Evolutionary conservation across 306 rosid species (phyloP).

Genomic region (Biancaea sappan): DNA sequence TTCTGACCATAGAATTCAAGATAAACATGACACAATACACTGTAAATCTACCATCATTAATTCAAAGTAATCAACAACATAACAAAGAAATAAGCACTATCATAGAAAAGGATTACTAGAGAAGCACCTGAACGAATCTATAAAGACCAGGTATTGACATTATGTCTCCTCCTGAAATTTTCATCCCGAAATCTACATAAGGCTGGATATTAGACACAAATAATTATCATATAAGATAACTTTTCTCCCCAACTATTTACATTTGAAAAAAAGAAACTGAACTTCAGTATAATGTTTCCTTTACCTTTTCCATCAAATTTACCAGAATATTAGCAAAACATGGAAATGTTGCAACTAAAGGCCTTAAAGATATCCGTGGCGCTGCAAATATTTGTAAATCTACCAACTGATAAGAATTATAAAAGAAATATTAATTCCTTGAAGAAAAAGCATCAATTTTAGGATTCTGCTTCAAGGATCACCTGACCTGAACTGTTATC

Average conservation of each 20-base stretch:
- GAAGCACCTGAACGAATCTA: constrained; percentile 79
- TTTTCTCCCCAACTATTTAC: constrained; percentile 14
- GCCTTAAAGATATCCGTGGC: constrained; percentile 71
- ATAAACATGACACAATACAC: not conserved
- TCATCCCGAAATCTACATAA: constrained; percentile 84
- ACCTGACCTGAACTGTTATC: constrained; percentile 71
- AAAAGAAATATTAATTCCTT: constrained; percentile 40
- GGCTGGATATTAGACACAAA: constrained; percentile 66
- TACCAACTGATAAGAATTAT: constrained; percentile 70
- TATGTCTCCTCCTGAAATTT: constrained; percentile 82
- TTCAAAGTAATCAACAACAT: not conserved
- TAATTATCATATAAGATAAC: constrained; percentile 7
- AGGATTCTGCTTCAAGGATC: constrained; percentile 22
- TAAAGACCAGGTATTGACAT: constrained; percentile 93
- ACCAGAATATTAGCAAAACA: constrained; percentile 74
- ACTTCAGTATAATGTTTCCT: constrained; percentile 20
- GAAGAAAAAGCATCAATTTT: constrained; percentile 28
- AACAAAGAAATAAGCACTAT: constrained; percentile 14
- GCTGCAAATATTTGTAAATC: constrained; percentile 79
- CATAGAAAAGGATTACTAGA: constrained; percentile 38
- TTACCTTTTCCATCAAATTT: constrained; percentile 89
- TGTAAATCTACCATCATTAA: too few relatives aligned
- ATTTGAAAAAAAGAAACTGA: constrained; percentile 11
- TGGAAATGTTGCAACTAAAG: constrained; percentile 89
- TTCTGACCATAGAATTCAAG: too few relatives aligned